Evolutionary conservation across 2,329 filamentous ascomycete genomes (phyloP).

Genomic region (Pseudopyricularia javanii): DNA sequence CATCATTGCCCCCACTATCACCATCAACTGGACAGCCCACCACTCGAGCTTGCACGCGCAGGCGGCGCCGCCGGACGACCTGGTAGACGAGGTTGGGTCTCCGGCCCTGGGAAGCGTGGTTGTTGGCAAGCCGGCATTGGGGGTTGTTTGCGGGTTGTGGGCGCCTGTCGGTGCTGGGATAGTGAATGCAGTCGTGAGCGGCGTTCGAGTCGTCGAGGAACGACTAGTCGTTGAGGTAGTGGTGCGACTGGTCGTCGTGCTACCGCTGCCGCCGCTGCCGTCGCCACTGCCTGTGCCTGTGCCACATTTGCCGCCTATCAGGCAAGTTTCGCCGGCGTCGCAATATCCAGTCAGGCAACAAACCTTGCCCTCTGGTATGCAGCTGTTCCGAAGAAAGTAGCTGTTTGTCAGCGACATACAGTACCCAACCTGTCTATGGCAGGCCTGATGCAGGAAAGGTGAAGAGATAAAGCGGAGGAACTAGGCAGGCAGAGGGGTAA

Average conservation of each 20-base stretch:
- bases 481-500: too few species aligned
- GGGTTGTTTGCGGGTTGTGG: not conserved
- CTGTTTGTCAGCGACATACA: not conserved
- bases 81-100: not conserved
- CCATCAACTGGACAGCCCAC: not conserved
- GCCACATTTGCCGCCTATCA: not conserved
- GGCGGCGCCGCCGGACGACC: not conserved
- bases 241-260: not conserved
- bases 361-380: not conserved
- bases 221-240: not conserved
- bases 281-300: not conserved
- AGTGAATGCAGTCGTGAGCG: not conserved
- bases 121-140: not conserved
- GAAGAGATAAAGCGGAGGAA: too few species aligned
- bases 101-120: not conserved
- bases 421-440: too few species aligned
- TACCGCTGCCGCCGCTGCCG: not conserved
- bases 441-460: too few species aligned
- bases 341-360: conserved; percentile 1
- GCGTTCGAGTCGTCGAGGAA: not conserved
- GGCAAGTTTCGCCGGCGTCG: not conserved
- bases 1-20: not conserved
- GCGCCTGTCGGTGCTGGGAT: not conserved
- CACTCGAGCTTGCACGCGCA: not conserved
- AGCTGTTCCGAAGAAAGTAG: not conserved